Evolutionary conservation across 2,329 filamentous ascomycete species (phyloP), one percentile per base, ranked within the genome.

Genomic region (Colletotrichum graminicola): DNA sequence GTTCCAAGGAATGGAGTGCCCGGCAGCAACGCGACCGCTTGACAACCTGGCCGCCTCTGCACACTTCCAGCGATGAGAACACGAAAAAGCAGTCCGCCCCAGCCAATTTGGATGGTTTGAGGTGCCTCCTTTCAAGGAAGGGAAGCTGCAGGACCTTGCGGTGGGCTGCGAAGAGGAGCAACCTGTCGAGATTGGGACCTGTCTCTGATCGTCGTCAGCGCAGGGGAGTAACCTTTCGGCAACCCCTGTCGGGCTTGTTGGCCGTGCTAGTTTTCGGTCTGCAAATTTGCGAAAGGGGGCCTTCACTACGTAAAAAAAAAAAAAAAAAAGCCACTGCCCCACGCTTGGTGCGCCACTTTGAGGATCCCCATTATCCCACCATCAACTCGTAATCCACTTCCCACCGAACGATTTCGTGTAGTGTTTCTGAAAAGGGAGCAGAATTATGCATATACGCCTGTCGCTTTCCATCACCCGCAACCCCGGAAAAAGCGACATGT

Each of bases 181-280:
- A 67, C 65, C 63, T 71, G 59, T 63, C 68, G 67, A 71, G 65
- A 71, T 71, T 71, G 59, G 26, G 68, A 71, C 65, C 60, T 64
- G 68, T 68, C 65, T 64, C 65, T 68, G 68, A 71, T 71, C 68
- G 68, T 62, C 68, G 68, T 62, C 68, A 60, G 59, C 54, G 32
- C 68, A 68, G 47, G 65, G 65, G 56, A 10, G 29, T n/a, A 21
- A 12, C 23, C 45, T 12, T 51, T 65, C 56, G 14, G 11, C 16
- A 43, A 21, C 10, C 39, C 23, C 14, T 51, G 21, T 41, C n/a
- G 6, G n/a, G n/a, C 39, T 32, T 32, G 7, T 59, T 57, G 23
- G 55, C 36, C 7, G 34, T 26, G 6, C 21, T 21, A 43, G 36
- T 32, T 65, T 32, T 57, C n/a, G 32, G 57, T 12, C 41, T 16